A percentile compares a stretch with the other conserved stretches of the same genome.
Evolutionary conservation across 306 rosid species (phyloP).

Genomic region (Ormosia semicastrata): DNA sequence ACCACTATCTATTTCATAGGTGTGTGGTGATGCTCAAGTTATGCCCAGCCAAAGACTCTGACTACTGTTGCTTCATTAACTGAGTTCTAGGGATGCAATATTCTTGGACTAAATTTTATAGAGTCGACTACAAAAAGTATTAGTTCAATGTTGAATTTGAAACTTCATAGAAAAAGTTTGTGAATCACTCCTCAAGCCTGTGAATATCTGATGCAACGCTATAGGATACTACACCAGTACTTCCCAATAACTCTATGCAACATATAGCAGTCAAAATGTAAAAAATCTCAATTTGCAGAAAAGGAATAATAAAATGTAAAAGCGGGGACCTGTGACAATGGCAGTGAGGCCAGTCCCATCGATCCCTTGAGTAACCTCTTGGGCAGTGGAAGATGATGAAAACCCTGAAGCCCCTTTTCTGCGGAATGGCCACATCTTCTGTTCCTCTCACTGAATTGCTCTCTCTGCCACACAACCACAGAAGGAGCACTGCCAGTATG

Average conservation of each 20-base stretch:
- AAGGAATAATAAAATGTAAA: too few relatives aligned
- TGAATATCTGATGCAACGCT: not conserved
- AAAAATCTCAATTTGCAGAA: not conserved
- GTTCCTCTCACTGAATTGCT: too few relatives aligned
- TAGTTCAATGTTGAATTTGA: not conserved
- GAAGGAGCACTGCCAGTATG: too few relatives aligned
- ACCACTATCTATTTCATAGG: not conserved
- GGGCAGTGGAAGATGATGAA: slow-evolving; percentile 74
- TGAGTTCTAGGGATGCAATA: not conserved
- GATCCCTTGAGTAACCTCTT: slow-evolving; percentile 68
- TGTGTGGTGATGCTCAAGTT: not conserved
- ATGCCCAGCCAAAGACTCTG: not conserved
- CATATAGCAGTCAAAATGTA: slow-evolving; percentile 4
- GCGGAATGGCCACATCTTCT: slow-evolving; percentile 69
- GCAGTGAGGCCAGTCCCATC: slow-evolving; percentile 83
- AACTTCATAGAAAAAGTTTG: not conserved
- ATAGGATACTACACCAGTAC: not conserved
- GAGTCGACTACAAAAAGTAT: not conserved
- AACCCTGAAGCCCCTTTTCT: slow-evolving; percentile 73
- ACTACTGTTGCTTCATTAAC: not conserved
- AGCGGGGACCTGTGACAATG: slow-evolving; percentile 63
- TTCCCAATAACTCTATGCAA: not conserved
- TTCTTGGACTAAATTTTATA: not conserved
- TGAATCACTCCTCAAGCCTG: not conserved
- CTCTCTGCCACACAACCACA: too few relatives aligned